Evolutionary conservation across 805 yeast genomes (phyloP).

Genomic region (Torulaspora quercuum): DNA sequence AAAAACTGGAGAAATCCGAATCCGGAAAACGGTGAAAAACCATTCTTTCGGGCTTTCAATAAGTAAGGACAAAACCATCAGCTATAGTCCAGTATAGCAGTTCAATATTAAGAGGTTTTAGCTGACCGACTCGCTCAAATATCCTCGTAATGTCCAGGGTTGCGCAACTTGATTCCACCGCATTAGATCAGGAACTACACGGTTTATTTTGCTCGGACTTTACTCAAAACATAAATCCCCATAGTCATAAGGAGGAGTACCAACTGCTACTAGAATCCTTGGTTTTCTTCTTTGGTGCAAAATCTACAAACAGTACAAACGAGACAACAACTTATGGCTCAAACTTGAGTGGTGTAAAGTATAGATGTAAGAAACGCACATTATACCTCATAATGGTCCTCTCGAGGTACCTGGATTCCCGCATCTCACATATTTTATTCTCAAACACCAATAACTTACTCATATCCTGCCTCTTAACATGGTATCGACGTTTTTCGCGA

Average conservation of each 20-base stretch:
- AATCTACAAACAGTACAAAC: background rate
- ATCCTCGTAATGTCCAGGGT: conserved; percentile 31
- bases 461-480: background rate
- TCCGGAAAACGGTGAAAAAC: too few relatives aligned
- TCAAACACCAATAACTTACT: background rate
- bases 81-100: too few relatives aligned
- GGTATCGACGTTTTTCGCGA: conserved; percentile 1
- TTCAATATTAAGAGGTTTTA: too few relatives aligned
- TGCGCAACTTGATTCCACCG: conserved; percentile 24
- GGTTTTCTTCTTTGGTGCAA: conserved; percentile 22
- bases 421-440: conserved; percentile 16
- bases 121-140: too few relatives aligned
- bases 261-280: conserved; percentile 21
- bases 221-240: conserved; percentile 9
- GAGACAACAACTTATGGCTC: conserved; percentile 19
- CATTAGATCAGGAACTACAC: conserved; percentile 23
- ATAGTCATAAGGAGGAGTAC: conserved; percentile 19
- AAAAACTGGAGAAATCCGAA: too few relatives aligned
- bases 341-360: conserved; percentile 19
- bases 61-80: too few relatives aligned
- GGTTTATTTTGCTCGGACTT: conserved; percentile 19
- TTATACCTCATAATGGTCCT: conserved; percentile 21
- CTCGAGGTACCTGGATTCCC: conserved; percentile 16
- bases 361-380: conserved; percentile 14
- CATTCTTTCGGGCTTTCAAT: too few relatives aligned